A percentile compares a stretch with the other conserved stretches of the same genome.
Evolutionary conservation across 768 basidiomycete species (phyloP).

Genomic region (Tephrocybe rancida): DNA sequence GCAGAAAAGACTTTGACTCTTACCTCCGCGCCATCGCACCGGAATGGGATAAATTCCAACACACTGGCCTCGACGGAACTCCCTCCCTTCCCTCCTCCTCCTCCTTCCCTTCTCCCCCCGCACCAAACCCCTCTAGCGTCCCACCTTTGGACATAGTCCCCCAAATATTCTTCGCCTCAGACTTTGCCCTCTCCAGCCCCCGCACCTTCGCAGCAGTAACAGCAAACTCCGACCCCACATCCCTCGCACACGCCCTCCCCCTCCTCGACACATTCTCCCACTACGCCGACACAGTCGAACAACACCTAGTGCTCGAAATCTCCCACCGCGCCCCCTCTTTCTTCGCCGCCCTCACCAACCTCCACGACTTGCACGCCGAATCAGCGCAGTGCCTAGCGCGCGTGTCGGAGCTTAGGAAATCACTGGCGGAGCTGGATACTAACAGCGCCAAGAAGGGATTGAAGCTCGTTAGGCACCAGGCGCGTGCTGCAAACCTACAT

Average conservation of each 20-base stretch:
- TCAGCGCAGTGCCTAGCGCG: conserved; percentile 81
- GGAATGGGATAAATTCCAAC: conserved; percentile 80
- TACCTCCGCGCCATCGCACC: conserved; percentile 73
- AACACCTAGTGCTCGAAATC: conserved; percentile 93
- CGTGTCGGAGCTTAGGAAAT: conserved; percentile 69
- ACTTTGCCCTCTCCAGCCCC: conserved; percentile 84
- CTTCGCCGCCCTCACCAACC: conserved; percentile 93
- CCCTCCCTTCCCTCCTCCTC: background rate
- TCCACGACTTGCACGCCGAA: conserved; percentile 90
- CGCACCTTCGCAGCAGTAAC: conserved; percentile 78
- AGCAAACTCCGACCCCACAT: conserved; percentile 55
- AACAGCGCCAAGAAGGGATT: conserved; percentile 81
- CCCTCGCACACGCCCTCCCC: conserved; percentile 68
- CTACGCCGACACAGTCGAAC: conserved; percentile 91
- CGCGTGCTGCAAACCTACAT: conserved; percentile 60
- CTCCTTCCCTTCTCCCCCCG: conserved; percentile 6
- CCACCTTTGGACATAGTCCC: conserved; percentile 81
- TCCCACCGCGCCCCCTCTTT: conserved; percentile 89
- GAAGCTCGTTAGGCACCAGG: conserved; percentile 67
- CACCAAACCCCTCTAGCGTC: conserved; percentile 46
- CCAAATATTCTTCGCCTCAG: conserved; percentile 72
- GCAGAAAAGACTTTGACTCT: conserved; percentile 80
- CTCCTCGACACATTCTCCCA: conserved; percentile 90
- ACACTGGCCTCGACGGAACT: conserved; percentile 39
- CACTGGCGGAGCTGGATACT: conserved; percentile 77